These are phyloP conservation scores for Alternaria sp. DNA, from an alignment of 2,329 filamentous ascomycete species.

Conservation along the genomic window DNA sequence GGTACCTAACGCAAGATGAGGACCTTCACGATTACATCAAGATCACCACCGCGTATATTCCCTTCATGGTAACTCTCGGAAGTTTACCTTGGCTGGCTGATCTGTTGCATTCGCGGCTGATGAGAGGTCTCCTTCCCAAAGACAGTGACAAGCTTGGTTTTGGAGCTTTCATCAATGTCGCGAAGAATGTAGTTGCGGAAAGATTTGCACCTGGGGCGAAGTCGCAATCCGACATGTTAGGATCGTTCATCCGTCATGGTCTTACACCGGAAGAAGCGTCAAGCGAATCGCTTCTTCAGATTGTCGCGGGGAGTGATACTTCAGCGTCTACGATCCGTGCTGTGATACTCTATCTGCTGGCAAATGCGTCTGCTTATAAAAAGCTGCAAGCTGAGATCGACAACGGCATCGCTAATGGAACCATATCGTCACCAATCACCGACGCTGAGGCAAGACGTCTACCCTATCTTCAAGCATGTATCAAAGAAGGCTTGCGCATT, in stretches of 20 bases:
- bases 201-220: constrained; percentile 57
- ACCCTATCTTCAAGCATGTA: constrained; percentile 42
- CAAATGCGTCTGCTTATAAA: constrained; percentile 55
- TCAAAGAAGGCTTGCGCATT: constrained; percentile 45
- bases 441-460: constrained; percentile 28
- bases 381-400: constrained; percentile 58
- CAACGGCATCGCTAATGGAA: constrained; percentile 46
- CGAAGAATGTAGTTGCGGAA: constrained; percentile 57
- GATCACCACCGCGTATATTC: constrained; percentile 50
- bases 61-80: constrained; percentile 25
- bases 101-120: constrained; percentile 24
- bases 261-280: constrained; percentile 54
- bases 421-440: constrained; percentile 52
- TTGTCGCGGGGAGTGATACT: constrained; percentile 66
- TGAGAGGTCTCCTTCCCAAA: constrained; percentile 26
- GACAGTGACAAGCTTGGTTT: constrained; percentile 57
- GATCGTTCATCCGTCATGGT: constrained; percentile 58
- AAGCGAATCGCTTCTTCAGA: constrained; percentile 55
- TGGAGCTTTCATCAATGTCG: constrained; percentile 53
- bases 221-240: constrained; percentile 61
- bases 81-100: constrained; percentile 28
- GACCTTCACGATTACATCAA: constrained; percentile 58
- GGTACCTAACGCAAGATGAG: constrained; percentile 58
- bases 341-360: constrained; percentile 61
- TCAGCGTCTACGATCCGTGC: constrained; percentile 63